Percentiles rank a stretch among this genome's conserved stretches.
phyloP scores from a whole-genome alignment of 345 rosid genomes.

The Brassica cretica region DNA sequence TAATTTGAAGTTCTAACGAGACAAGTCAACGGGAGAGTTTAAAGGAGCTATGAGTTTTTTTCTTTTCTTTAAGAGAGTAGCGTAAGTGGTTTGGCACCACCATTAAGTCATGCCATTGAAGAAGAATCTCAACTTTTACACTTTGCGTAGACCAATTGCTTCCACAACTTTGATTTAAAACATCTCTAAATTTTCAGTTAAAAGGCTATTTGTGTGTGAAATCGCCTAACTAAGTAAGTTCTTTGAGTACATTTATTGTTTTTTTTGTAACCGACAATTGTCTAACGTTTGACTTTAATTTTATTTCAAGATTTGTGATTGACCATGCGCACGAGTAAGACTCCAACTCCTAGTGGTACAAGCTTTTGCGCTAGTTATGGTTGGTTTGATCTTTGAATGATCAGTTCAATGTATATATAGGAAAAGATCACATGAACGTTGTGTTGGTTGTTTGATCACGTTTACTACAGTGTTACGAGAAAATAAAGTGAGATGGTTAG shows the following conservation, averaged over 20 bases:
- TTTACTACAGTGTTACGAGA: conserved; percentile 14
- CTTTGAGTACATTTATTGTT: conserved; percentile 17
- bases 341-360: not conserved
- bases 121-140: conserved; percentile 34
- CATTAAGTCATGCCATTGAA: conserved; percentile 37
- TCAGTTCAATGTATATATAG: conserved; percentile 15
- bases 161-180: conserved; percentile 15
- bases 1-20: not conserved
- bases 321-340: not conserved
- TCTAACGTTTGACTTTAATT: conserved; percentile 19
- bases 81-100: conserved; percentile 40
- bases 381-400: conserved; percentile 12
- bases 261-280: conserved; percentile 21
- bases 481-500: conserved; percentile 27
- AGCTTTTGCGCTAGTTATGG: conserved; percentile 14
- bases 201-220: not conserved
- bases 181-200: not conserved
- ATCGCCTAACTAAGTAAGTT: not conserved
- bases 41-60: conserved; percentile 4
- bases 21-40: conserved; percentile 21
- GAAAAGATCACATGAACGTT: conserved; percentile 37
- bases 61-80: not conserved
- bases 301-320: not conserved
- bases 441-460: conserved; percentile 31
- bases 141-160: conserved; percentile 39